These are phyloP conservation scores for Exsudoporus frostii DNA, from an alignment of 768 basidiomycete genomes.

Conservation along the genomic window DNA sequence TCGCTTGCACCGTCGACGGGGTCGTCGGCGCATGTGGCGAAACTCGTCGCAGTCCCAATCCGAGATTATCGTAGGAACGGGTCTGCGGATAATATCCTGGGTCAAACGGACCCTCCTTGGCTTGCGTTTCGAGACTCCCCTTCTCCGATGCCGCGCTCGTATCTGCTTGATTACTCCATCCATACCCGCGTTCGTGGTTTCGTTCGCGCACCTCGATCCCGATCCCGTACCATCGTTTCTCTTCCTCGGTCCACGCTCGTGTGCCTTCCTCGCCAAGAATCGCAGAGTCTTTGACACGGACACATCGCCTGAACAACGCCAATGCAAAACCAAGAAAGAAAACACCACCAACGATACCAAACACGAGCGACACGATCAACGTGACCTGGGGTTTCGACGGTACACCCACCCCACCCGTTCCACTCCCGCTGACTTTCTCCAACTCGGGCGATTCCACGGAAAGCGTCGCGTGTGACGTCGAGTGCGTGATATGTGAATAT, in stretches of 20 bases:
- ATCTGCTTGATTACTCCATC: slow-evolving; percentile 31
- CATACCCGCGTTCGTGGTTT: slow-evolving; percentile 25
- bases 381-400: slow-evolving; percentile 48
- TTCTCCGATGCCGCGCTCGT: slow-evolving; percentile 29
- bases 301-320: slow-evolving; percentile 53
- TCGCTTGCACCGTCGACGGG: slow-evolving; percentile 28
- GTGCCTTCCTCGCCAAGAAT: slow-evolving; percentile 57
- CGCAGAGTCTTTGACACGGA: slow-evolving; percentile 58
- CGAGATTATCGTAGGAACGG: slow-evolving; percentile 25
- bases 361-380: slow-evolving; percentile 58
- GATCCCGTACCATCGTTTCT: slow-evolving; percentile 68
- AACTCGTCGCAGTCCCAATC: slow-evolving; percentile 50
- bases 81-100: slow-evolving; percentile 17
- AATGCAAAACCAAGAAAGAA: slow-evolving; percentile 52
- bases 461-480: slow-evolving; percentile 65
- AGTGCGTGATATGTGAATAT: slow-evolving; percentile 61
- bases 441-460: slow-evolving; percentile 43
- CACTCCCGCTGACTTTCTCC: slow-evolving; percentile 36
- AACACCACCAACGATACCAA: slow-evolving; percentile 60
- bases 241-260: slow-evolving; percentile 58
- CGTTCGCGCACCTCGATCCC: slow-evolving; percentile 26
- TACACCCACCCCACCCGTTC: slow-evolving; percentile 37
- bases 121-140: slow-evolving; percentile 29
- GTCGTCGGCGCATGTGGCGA: slow-evolving; percentile 46
- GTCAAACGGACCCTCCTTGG: slow-evolving; percentile 16